phyloP scores from a whole-genome alignment of 192 early-diverging fungal genomes.

The Coemansia sp. region DNA sequence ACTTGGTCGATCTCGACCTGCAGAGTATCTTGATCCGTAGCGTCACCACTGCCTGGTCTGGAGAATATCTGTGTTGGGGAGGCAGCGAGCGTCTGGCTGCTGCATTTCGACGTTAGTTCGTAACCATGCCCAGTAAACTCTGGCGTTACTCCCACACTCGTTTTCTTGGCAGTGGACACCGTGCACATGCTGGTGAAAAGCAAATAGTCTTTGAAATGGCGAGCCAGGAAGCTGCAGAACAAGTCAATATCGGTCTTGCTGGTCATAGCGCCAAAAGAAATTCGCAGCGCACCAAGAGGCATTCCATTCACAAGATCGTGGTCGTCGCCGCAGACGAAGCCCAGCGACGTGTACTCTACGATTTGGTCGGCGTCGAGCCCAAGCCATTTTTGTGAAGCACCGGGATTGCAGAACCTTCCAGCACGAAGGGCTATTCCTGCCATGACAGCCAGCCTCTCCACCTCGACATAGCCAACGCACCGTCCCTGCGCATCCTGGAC shows the following conservation, averaged over 20 bases:
- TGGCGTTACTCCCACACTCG: not conserved
- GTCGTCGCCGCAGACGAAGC: constrained; percentile 74
- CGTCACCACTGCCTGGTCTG: not conserved
- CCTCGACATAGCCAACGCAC: constrained; percentile 65
- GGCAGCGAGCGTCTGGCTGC: constrained; percentile 1
- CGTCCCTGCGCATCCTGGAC: constrained; percentile 57
- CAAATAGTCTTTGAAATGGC: constrained; percentile 53
- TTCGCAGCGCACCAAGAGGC: constrained; percentile 69
- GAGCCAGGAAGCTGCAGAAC: constrained; percentile 63
- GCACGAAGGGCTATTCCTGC: constrained; percentile 68
- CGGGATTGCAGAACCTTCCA: constrained; percentile 83
- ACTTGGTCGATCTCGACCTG: constrained; percentile 32
- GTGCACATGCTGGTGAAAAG: not conserved
- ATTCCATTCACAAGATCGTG: constrained; percentile 69
- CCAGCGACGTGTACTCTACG: constrained; percentile 56
- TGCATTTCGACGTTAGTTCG: not conserved
- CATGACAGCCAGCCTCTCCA: constrained; percentile 66
- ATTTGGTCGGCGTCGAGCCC: constrained; percentile 59
- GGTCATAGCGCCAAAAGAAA: constrained; percentile 77
- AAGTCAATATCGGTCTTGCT: constrained; percentile 60
- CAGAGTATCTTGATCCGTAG: not conserved
- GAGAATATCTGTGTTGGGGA: not conserved
- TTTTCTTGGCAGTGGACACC: not conserved
- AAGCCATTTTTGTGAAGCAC: constrained; percentile 69
- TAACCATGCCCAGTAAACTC: not conserved